A percentile compares a stretch with the other conserved stretches of the same genome.
These are phyloP conservation scores for Daldinia caldariorum DNA, from an alignment of 495 filamentous ascomycete genomes.

Conservation along the genomic window DNA sequence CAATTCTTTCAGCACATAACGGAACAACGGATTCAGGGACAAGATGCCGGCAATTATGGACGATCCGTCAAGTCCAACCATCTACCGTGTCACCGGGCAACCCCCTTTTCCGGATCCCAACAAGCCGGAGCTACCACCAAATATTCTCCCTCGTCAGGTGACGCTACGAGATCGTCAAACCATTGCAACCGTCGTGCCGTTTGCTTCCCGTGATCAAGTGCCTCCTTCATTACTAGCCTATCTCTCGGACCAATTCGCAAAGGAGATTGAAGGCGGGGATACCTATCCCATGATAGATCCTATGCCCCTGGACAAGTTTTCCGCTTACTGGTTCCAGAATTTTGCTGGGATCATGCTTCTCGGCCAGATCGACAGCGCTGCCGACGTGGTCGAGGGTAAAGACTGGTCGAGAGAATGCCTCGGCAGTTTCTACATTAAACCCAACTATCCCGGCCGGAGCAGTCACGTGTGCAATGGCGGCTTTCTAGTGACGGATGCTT, in stretches of 20 bases:
- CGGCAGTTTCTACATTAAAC: constrained; percentile 96
- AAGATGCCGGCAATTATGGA: constrained; percentile 90
- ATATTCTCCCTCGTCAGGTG: constrained; percentile 82
- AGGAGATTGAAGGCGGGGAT: constrained; percentile 94
- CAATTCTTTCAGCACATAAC: constrained; percentile 8
- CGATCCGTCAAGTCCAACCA: constrained; percentile 71
- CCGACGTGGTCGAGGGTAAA: constrained; percentile 69
- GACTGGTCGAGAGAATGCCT: constrained; percentile 89
- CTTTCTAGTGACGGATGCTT: constrained; percentile 90
- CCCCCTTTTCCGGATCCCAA: constrained; percentile 70
- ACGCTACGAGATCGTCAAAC: constrained; percentile 90
- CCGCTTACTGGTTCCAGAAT: constrained; percentile 93
- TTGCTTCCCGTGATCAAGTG: constrained; percentile 76
- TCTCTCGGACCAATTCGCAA: constrained; percentile 86
- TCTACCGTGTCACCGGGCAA: constrained; percentile 70
- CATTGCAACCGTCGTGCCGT: constrained; percentile 88
- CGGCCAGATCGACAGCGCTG: constrained; percentile 71
- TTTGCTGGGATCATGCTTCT: constrained; percentile 94
- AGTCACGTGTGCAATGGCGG: constrained; percentile 97
- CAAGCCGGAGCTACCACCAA: constrained; percentile 69
- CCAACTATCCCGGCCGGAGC: constrained; percentile 95
- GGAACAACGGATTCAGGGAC: constrained; percentile 18
- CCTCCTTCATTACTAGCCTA: constrained; percentile 80
- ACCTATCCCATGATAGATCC: constrained; percentile 93
- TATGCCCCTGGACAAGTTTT: constrained; percentile 79